Conservation (phyloP, 2,329 filamentous ascomycete genomes). For the Thielaviopsis populi region DNA sequence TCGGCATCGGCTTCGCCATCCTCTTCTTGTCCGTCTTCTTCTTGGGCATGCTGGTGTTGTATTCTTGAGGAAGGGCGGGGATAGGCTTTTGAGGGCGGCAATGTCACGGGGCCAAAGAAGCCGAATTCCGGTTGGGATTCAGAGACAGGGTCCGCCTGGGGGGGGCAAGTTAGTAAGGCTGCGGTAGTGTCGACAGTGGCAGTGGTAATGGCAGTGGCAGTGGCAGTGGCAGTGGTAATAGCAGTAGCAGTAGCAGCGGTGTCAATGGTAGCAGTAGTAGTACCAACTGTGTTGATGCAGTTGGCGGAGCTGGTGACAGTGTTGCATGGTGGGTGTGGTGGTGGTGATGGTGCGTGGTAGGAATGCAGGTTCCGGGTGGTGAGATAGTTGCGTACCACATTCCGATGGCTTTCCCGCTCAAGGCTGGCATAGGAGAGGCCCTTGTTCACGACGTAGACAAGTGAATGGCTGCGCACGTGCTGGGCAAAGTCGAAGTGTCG, state of each 20-base stretch:
- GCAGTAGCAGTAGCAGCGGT: not conserved
- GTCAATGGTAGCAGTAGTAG: not conserved
- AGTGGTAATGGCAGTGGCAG: not conserved
- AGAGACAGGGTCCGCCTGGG: not conserved
- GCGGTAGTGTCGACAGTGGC: not conserved
- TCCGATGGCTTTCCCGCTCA: slow-evolving; percentile 38
- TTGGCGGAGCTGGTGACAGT: not conserved
- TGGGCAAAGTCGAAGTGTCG: slow-evolving; percentile 48
- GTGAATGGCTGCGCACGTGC: slow-evolving; percentile 48
- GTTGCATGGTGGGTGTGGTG: not conserved
- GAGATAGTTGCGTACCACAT: slow-evolving; percentile 30
- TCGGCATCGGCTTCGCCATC: slow-evolving; percentile 26
- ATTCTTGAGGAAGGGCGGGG: not conserved
- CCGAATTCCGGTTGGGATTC: slow-evolving; percentile 23
- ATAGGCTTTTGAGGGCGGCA: slow-evolving; percentile 4
- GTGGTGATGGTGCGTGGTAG: not conserved
- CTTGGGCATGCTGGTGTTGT: not conserved
- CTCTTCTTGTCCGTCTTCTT: slow-evolving; percentile 19
- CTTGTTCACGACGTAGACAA: slow-evolving; percentile 48
- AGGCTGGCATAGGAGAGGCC: slow-evolving; percentile 46
- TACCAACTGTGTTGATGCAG: not conserved
- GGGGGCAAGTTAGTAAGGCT: slow-evolving; percentile 1
- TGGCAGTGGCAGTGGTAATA: not conserved
- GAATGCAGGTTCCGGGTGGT: not conserved
- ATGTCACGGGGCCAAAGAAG: slow-evolving; percentile 37